Conservation (phyloP, 2,329 filamentous ascomycete species). For the Colletotrichum sp. region DNA sequence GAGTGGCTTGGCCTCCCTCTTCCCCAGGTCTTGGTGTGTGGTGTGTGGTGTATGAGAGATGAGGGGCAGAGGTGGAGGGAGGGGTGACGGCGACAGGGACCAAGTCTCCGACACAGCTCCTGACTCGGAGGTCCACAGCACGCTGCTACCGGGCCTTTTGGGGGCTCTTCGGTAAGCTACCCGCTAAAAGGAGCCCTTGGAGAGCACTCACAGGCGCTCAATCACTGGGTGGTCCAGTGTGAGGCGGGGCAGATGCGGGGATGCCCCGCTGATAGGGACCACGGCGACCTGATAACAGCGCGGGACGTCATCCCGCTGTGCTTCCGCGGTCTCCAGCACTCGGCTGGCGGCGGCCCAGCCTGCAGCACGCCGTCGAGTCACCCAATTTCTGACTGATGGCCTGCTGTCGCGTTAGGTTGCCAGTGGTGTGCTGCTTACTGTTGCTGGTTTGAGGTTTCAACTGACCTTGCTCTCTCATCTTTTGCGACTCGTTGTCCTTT, state of each 20-base stretch:
- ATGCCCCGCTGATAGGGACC: not conserved
- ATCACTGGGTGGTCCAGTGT: not conserved
- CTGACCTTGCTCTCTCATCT: not conserved
- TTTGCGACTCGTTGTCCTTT: not conserved
- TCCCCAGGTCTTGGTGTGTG: not conserved
- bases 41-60: not conserved
- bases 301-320: constrained; percentile 15
- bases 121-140: not conserved
- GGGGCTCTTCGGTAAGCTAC: not conserved
- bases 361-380: not conserved
- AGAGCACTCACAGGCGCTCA: not conserved
- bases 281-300: not conserved
- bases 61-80: not conserved
- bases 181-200: not conserved
- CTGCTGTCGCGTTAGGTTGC: not conserved
- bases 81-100: not conserved
- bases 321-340: constrained; percentile 11
- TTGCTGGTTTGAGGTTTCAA: not conserved
- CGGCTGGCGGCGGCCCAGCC: constrained; percentile 20
- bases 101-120: not conserved
- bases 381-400: not conserved
- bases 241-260: not conserved
- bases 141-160: not conserved
- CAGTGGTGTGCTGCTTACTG: not conserved
- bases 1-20: not conserved